These are phyloP conservation scores for Ceratocystis variospora DNA, from an alignment of 2,329 filamentous ascomycete species.

Conservation along the genomic window DNA sequence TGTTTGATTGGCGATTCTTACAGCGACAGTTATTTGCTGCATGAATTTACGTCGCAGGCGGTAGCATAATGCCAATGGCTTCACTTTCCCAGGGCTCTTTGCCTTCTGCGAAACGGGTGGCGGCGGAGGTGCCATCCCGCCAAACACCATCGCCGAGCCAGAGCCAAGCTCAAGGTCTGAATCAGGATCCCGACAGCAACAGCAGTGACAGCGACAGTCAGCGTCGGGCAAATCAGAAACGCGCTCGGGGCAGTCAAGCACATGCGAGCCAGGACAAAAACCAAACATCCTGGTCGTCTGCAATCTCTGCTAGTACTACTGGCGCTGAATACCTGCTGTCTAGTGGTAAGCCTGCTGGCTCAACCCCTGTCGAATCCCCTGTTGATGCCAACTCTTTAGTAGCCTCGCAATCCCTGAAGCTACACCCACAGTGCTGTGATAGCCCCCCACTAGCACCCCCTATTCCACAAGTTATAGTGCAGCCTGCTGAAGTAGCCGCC, in stretches of 20 bases:
- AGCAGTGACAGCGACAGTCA: background rate
- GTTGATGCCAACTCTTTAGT: background rate
- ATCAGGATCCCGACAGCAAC: background rate
- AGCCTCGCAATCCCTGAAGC: background rate
- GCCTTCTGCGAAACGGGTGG: background rate
- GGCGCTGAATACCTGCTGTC: background rate
- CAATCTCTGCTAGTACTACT: background rate
- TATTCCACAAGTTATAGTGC: background rate
- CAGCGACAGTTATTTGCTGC: background rate
- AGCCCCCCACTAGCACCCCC: background rate
- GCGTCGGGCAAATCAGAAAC: background rate
- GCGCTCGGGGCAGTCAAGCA: background rate
- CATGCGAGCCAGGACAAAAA: background rate
- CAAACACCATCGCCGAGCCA: background rate
- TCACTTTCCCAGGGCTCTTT: background rate
- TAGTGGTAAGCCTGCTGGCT: background rate
- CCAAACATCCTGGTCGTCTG: background rate
- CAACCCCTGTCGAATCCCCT: background rate
- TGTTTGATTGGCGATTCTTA: background rate
- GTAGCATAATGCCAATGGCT: background rate
- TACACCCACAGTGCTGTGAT: background rate
- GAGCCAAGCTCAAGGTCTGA: no score
- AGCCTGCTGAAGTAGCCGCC: background rate
- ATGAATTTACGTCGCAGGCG: background rate
- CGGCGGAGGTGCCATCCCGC: no score